phyloP scores from a whole-genome alignment of 371 early-diverging fungal genomes.

The Capillidium heterosporum region DNA sequence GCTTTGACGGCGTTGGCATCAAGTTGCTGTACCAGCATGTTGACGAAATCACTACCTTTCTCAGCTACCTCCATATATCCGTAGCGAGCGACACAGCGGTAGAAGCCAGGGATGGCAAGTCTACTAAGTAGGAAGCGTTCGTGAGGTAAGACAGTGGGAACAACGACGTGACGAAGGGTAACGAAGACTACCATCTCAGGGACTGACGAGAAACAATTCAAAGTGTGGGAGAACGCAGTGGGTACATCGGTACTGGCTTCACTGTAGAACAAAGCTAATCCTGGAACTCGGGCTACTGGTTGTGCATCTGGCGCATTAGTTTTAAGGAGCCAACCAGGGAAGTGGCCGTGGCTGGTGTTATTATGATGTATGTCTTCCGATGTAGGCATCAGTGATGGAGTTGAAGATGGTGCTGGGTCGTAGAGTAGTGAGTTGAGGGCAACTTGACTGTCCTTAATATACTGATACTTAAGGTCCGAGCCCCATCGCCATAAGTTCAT shows the following conservation, averaged over 20 bases:
- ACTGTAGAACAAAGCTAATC: conserved; percentile 14
- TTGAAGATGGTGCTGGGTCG: background rate
- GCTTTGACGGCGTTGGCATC: background rate
- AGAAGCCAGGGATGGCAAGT: conserved; percentile 5
- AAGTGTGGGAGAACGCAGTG: conserved; percentile 12
- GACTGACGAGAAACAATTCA: conserved; percentile 9
- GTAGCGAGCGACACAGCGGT: conserved; percentile 13
- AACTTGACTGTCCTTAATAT: background rate
- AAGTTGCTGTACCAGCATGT: background rate
- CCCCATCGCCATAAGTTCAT: conserved; percentile 18
- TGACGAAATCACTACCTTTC: conserved; percentile 6
- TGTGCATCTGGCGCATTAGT: background rate
- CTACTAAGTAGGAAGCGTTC: conserved; percentile 15
- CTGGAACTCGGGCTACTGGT: conserved; percentile 5
- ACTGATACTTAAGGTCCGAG: background rate
- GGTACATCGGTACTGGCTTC: conserved; percentile 14
- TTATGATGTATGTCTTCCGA: background rate
- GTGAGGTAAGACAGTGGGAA: conserved; percentile 10
- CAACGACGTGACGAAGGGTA: conserved; percentile 12
- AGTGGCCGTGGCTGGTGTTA: background rate
- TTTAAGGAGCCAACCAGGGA: background rate
- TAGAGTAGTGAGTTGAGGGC: conserved; percentile 3
- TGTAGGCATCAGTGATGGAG: background rate
- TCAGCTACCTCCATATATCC: conserved; percentile 15
- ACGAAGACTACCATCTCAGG: conserved; percentile 17